Evolutionary conservation across 2,329 filamentous ascomycete species (phyloP).

Genomic region (Alternaria solani): DNA sequence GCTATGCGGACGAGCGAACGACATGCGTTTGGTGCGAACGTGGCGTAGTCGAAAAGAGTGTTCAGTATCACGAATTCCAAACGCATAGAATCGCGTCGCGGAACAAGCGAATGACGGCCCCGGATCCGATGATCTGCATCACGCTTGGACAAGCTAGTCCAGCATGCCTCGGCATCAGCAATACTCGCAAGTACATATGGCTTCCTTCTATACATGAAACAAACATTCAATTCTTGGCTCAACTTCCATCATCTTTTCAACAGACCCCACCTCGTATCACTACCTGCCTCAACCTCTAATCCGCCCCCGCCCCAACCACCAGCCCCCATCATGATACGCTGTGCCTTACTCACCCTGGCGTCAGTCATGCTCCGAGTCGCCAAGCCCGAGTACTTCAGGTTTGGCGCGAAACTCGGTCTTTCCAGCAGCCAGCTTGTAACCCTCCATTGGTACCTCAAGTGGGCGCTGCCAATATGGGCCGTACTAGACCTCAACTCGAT

Average conservation of each 20-base stretch:
- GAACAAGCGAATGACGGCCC: constrained; percentile 13
- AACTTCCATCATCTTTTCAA: background rate
- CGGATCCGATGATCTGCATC: constrained; percentile 9
- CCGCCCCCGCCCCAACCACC: constrained; percentile 6
- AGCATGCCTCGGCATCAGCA: background rate
- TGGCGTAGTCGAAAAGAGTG: constrained; percentile 4
- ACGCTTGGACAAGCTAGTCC: constrained; percentile 5
- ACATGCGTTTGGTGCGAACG: constrained; percentile 34
- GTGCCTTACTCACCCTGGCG: constrained; percentile 26
- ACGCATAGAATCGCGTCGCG: constrained; percentile 10
- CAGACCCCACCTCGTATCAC: background rate
- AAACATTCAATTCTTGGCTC: background rate
- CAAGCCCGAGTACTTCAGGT: constrained; percentile 33
- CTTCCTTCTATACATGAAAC: background rate
- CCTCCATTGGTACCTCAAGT: constrained; percentile 38
- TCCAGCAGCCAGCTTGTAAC: constrained; percentile 32
- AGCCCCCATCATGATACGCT: constrained; percentile 30
- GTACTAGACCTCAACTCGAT: constrained; percentile 36
- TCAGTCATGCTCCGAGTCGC: constrained; percentile 26
- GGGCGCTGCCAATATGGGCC: constrained; percentile 33
- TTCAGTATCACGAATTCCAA: constrained; percentile 5
- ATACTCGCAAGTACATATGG: background rate
- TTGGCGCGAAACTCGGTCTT: constrained; percentile 30
- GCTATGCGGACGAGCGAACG: constrained; percentile 37
- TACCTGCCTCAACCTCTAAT: constrained; percentile 12